Percentiles rank a stretch among this genome's conserved stretches.
These are phyloP conservation scores for Phaeodactylum tricornutum DNA, from an alignment of 108 stramenopile genomes.

Conservation along the genomic window DNA sequence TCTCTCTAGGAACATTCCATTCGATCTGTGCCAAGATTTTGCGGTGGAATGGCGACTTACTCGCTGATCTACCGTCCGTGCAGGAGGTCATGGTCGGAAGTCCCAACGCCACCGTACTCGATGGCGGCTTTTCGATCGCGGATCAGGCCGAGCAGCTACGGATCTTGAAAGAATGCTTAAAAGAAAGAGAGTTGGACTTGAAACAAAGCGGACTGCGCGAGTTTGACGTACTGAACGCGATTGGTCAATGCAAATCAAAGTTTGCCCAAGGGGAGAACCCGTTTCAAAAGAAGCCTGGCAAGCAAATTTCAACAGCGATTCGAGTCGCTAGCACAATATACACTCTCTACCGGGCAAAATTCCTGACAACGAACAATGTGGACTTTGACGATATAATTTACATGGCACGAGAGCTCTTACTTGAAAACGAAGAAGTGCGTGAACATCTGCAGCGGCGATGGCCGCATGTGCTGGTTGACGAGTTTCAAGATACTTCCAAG, in stretches of 20 bases:
- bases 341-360: constrained; percentile 44
- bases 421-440: constrained; percentile 27
- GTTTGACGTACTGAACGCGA: constrained; percentile 44
- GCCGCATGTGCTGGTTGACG: constrained; percentile 76
- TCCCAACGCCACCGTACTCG: constrained; percentile 16
- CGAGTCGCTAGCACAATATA: constrained; percentile 45
- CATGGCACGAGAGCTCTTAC: constrained; percentile 59
- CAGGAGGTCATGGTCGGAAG: constrained; percentile 12
- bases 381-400: constrained; percentile 91
- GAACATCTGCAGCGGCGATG: constrained; percentile 45
- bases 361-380: constrained; percentile 59
- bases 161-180: constrained; percentile 46
- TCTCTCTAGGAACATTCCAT: constrained; percentile 80
- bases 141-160: constrained; percentile 66
- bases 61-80: constrained; percentile 43
- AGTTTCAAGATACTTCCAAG: constrained; percentile 77
- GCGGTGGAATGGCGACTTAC: constrained; percentile 48
- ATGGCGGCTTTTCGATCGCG: constrained; percentile 59
- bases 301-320: constrained; percentile 15
- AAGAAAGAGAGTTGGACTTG: constrained; percentile 13
- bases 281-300: constrained; percentile 16
- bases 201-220: constrained; percentile 28
- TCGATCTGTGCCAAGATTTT: constrained; percentile 79
- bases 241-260: constrained; percentile 25
- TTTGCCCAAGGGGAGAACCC: constrained; percentile 19